Percentiles rank a stretch among this genome's conserved stretches.
Evolutionary conservation across 1,284 basidiomycete species (phyloP).

Genomic region (Taiwanofungus camphoratus): DNA sequence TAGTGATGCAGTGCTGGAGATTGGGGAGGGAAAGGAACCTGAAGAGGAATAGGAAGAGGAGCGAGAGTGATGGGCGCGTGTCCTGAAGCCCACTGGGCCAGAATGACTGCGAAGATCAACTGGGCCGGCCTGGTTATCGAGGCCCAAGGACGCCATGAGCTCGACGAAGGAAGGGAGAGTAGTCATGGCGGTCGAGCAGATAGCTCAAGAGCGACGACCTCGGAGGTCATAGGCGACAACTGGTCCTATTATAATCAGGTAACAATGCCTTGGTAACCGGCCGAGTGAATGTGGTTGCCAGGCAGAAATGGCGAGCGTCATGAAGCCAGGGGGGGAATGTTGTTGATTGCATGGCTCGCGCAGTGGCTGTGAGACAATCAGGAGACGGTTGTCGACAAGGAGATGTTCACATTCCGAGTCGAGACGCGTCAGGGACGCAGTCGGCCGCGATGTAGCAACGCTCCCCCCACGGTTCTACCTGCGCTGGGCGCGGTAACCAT

Average conservation of each 20-base stretch:
- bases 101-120: constrained; percentile 25
- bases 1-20: constrained; percentile 23
- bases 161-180: constrained; percentile 78
- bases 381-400: constrained; percentile 15
- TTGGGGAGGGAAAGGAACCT: constrained; percentile 23
- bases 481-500: no score
- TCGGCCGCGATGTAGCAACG: no score
- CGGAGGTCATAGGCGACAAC: constrained; percentile 27
- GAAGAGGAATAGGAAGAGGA: constrained; percentile 38
- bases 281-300: constrained; percentile 28
- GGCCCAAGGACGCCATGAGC: constrained; percentile 74
- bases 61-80: constrained; percentile 22
- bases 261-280: constrained; percentile 25
- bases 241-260: constrained; percentile 24
- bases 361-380: constrained; percentile 11
- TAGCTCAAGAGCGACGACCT: constrained; percentile 24
- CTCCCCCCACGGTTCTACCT: no score
- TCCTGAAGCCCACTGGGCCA: constrained; percentile 8
- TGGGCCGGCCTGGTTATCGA: constrained; percentile 37
- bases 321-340: constrained; percentile 4
- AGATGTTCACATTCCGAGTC: constrained; percentile 5
- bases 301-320: constrained; percentile 14
- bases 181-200: constrained; percentile 38
- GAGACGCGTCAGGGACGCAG: constrained; percentile 3
- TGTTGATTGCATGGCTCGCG: constrained; percentile 3